Evolutionary conservation across 768 basidiomycete species (phyloP), one percentile per base, ranked within the genome.

Genomic region (Lentinula sp.): DNA sequence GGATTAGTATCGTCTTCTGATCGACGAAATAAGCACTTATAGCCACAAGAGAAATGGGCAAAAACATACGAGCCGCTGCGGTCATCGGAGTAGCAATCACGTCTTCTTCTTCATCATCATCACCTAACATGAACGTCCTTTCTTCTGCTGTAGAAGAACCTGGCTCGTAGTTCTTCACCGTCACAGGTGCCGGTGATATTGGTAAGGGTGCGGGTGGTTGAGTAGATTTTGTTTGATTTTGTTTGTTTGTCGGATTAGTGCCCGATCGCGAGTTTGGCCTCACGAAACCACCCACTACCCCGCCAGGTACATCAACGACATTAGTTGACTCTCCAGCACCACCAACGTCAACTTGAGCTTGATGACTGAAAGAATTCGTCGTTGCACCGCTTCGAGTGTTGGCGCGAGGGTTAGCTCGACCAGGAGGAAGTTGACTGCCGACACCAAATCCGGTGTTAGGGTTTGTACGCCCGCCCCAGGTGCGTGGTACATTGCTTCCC

Each of bases 351-450:
- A 62, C 60, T 59, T 73, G 71, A 23, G 73, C 68, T 63, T 76
- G 74, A 61, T 80, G 78, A 62, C 77, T 79, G 55, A 77, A 66
- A 15, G 77, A 74, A 61, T 79, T 80, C 10, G 74, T 67, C 9
- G 16, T 9, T 10, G 46, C 5, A 23, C 20, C 46, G n/a, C 20
- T 48, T 23, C 46, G 20, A 18, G 57, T 6, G 41, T 37, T 50
- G 39, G 6, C 10, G 3, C 59, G 59, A 66, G 60, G 20, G 63
- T 60, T 33, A 63, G 62, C 41, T 61, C 66, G 39, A 52, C 45
- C 49, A 28, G 33, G 9, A 52, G 33, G 33, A 52, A 42, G 36
- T 23, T 62, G 63, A 7, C 66, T 63, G 28, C 66, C 68, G 50
- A 67, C 67, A 51, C 71, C 69, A 33, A 43, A 43, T 49, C 42